Base-by-base conservation (phyloP, 2,329 filamentous ascomycete species). In the Biscogniauxia marginata region DNA sequence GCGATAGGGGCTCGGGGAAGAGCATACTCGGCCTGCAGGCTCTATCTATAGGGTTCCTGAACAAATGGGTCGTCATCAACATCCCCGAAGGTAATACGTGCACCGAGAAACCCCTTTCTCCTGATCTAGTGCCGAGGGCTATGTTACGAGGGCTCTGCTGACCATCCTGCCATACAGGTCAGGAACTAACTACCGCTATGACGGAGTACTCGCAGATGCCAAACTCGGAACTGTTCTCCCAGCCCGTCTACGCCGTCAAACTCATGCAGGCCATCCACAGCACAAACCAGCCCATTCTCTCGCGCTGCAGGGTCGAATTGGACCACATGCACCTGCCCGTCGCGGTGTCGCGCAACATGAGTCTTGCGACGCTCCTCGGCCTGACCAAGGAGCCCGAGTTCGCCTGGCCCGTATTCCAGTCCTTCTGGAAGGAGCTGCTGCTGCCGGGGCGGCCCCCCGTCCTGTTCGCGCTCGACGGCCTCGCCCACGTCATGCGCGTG, bases 21-120 rank as follows among this genome's bases (percentile, higher is more conserved):
- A 96, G 90, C 71, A 85, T 95, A 65, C 76, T 96, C 67, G 74
- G 96, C 67, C 78, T 96, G 47, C 93, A 98, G 76, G 89, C 89
- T 43, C 85, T 96, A 82, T 79, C 89, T 18, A 87, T 93, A 74
- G 93, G 85, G 1, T 86, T 93, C 63, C 72, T 93, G 67, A 91
- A 91, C 71, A 83, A 89, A 23, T 98, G 93, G 91, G 81, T 96
- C 46, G 92, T 98, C 48, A 81, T 99, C 56, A 88, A 90, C 68
- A 82, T 98, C 51, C 93, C 95, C 39, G 92, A 99, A 77, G 89
- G 93, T 96, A 79, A 39, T n/a, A 34, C 11, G 8, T 34, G n/a
- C n/a, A n/a, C n/a, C 66, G 80, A 9, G n/a, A 45, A 25, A 9
- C 7, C 39, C 23, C 39, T 43, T 7, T 23, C 34, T 24, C 9